Conservation (phyloP, 2,329 filamentous ascomycete species). For the Elsinoe fawcettii region DNA sequence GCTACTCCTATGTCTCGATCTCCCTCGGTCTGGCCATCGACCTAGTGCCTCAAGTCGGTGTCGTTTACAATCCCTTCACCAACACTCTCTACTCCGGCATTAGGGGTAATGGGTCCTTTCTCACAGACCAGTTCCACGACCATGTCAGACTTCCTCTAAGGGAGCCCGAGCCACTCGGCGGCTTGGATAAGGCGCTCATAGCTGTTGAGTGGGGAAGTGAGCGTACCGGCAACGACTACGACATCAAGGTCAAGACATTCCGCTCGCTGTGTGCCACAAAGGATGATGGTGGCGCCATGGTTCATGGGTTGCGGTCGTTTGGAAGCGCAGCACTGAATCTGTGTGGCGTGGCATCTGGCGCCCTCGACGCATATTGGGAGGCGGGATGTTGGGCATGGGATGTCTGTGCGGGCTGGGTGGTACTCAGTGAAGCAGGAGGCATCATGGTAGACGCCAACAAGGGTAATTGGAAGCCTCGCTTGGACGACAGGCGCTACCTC, state of each 20-base stretch:
- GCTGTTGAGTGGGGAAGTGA: constrained; percentile 67
- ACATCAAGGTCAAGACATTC: constrained; percentile 61
- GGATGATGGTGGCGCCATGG: constrained; percentile 64
- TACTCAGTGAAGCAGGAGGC: constrained; percentile 66
- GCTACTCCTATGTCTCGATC: constrained; percentile 66
- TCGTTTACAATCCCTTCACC: constrained; percentile 74
- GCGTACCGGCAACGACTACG: constrained; percentile 60
- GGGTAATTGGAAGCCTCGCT: constrained; percentile 55
- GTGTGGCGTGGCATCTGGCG: constrained; percentile 62
- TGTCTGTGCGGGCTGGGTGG: constrained; percentile 73
- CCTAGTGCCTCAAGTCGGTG: constrained; percentile 56
- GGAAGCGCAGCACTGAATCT: constrained; percentile 70
- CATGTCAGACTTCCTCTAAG: constrained; percentile 38
- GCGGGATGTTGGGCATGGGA: constrained; percentile 82
- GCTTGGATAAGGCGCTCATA: constrained; percentile 57
- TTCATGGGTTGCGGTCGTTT: constrained; percentile 62
- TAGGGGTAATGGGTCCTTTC: constrained; percentile 57
- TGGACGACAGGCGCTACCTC: constrained; percentile 52
- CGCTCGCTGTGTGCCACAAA: constrained; percentile 43
- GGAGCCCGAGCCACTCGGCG: constrained; percentile 45
- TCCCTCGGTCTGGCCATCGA: constrained; percentile 64
- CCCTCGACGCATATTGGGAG: constrained; percentile 72
- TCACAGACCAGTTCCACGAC: constrained; percentile 28
- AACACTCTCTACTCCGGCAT: constrained; percentile 62
- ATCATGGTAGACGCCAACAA: constrained; percentile 65